Conservation (phyloP, 768 basidiomycete genomes). For the Dictyophora rubrovolvata region DNA sequence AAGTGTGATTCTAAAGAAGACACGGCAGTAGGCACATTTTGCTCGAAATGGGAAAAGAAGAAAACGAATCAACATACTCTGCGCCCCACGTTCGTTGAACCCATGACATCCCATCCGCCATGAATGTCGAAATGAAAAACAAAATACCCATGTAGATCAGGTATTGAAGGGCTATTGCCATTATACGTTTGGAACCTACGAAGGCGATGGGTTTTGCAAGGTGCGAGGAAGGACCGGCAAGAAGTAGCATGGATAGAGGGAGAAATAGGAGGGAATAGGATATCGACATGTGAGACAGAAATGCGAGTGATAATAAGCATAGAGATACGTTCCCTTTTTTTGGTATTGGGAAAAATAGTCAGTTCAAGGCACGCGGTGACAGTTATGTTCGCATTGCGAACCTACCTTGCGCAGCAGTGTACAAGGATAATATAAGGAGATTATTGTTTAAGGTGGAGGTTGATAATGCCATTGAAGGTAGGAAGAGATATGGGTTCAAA, state of each 20-base stretch:
- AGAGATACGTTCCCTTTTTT: slow-evolving; percentile 52
- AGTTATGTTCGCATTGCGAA: background rate
- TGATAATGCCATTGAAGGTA: slow-evolving; percentile 72
- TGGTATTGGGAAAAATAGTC: background rate
- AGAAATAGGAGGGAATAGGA: slow-evolving; percentile 58
- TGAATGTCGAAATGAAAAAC: slow-evolving; percentile 39
- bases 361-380: background rate
- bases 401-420: slow-evolving; percentile 62
- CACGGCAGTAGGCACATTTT: slow-evolving; percentile 5
- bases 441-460: slow-evolving; percentile 78
- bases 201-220: slow-evolving; percentile 49
- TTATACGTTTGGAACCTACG: slow-evolving; percentile 6
- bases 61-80: slow-evolving; percentile 38
- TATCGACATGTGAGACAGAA: slow-evolving; percentile 63
- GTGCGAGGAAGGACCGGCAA: slow-evolving; percentile 51
- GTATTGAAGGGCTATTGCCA: slow-evolving; percentile 41
- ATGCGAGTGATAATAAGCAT: slow-evolving; percentile 56
- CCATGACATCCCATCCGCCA: slow-evolving; percentile 60
- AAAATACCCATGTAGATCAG: slow-evolving; percentile 38
- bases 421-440: slow-evolving; percentile 51
- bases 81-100: slow-evolving; percentile 76
- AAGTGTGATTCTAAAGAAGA: slow-evolving; percentile 62
- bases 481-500: slow-evolving; percentile 79
- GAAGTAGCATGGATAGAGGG: slow-evolving; percentile 55
- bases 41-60: background rate